Percentiles rank a stretch among this genome's conserved stretches.
Conservation (phyloP, 371 early-diverging fungal genomes). For the Nematocida sp. region DNA sequence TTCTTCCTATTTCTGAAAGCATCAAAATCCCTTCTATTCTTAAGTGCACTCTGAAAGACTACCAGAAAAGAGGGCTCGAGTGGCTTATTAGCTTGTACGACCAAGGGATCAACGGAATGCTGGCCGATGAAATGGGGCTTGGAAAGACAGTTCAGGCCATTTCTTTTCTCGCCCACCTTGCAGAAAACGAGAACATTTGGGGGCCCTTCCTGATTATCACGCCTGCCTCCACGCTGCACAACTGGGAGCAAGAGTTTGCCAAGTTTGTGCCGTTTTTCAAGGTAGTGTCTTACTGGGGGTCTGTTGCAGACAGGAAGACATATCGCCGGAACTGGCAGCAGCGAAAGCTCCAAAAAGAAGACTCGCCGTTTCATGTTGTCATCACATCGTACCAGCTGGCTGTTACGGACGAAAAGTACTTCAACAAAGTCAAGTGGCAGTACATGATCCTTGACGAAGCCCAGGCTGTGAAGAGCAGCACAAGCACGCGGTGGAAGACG, state of each 20-base stretch:
- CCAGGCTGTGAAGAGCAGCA: slow-evolving; percentile 85
- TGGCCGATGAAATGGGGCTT: slow-evolving; percentile 92
- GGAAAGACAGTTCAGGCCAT: slow-evolving; percentile 92
- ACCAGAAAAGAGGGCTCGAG: slow-evolving; percentile 91
- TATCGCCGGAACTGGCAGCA: slow-evolving; percentile 76
- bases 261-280: slow-evolving; percentile 79
- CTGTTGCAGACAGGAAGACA: slow-evolving; percentile 74
- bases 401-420: slow-evolving; percentile 74
- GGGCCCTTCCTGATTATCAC: slow-evolving; percentile 89
- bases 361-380: slow-evolving; percentile 79
- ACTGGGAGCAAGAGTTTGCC: slow-evolving; percentile 87
- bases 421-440: slow-evolving; percentile 83
- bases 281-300: slow-evolving; percentile 82
- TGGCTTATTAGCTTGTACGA: slow-evolving; percentile 92
- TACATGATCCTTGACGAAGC: slow-evolving; percentile 96
- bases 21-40: slow-evolving; percentile 49
- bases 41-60: slow-evolving; percentile 53
- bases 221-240: slow-evolving; percentile 85
- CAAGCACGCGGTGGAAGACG: slow-evolving; percentile 80
- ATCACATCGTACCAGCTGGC: slow-evolving; percentile 86
- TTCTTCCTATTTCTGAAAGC: slow-evolving; percentile 31
- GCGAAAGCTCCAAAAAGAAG: slow-evolving; percentile 68
- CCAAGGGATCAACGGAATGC: slow-evolving; percentile 89
- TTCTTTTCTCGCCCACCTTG: slow-evolving; percentile 70
- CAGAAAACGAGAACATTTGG: slow-evolving; percentile 73